Evolutionary conservation across 2,329 filamentous ascomycete species (phyloP), one percentile per base, ranked within the genome.

Genomic region (Fusarium brachygibbosum): DNA sequence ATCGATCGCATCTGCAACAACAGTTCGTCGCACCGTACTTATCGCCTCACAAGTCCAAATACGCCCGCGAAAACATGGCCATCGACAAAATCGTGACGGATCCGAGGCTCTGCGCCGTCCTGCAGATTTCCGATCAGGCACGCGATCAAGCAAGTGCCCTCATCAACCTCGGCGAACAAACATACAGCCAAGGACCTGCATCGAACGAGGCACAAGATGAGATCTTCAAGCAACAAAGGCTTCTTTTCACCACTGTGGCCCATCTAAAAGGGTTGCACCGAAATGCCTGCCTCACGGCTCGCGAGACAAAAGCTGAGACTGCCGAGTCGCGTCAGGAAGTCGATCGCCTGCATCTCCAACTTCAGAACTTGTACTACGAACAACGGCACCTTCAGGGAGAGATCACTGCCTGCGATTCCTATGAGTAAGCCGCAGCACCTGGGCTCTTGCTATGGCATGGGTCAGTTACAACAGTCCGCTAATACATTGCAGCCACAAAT

Each of bases 321-420:
- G 91, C 93, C 31, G 93, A 97, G 79, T 92, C 92, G 49, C 89
- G 94, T 49, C 92, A 95, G 74, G 93, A 97, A 80, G 93, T 98
- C 69, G 96, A 99, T 78, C 89, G 91, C 50, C 85, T 99, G 65
- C 94, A 98, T 77, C 85, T 99, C 37, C 93, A 97, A 76, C 85
- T 99, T 57, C 95, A 98, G 80, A 99, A 99, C 76, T 83, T 99
- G 10, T 97, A 96, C 79, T 99, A 99, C 77, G 95, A 99, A 80
- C 94, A 98, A 82, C 86, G 93, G 56, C 94, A 98, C 79, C 83
- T 99, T 56, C 89, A 92, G 69, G 93, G 93, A 49, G 96, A 99
- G 81, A 98, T 99, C 65, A 84, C 88, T 1, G 93, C 93, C 11
- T 98, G 96, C 79, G 93, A 97, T 77, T 91, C 90, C 52, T 98